Base-by-base conservation (phyloP, 352 stramenopile genomes). In the Phytophthora aleatoria region DNA sequence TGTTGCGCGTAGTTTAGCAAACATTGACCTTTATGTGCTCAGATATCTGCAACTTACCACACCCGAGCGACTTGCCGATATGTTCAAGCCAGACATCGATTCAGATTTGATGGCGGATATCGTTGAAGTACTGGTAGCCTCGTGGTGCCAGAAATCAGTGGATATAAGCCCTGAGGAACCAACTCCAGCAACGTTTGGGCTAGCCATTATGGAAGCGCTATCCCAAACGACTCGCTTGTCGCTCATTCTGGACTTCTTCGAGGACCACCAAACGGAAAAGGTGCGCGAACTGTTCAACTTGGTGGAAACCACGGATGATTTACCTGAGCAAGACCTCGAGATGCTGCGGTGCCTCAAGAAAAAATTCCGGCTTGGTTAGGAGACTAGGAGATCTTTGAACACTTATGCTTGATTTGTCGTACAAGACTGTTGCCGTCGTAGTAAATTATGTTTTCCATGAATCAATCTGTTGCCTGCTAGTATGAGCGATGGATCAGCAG, bases 11-110 rank as follows among this genome's bases (percentile, higher is more conserved):
- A 27, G 12, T 50, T 28, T 20, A n/a, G 27, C 30, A 35, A 24
- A 2, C 16, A 20, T 62, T 42, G 20, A 49, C 33, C n/a, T 42
- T 62, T 15, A 41, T 54, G 20, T 58, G 16, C 16, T 43, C 26
- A 90, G 83, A 15, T 92, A 94, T 69, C 51, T 95, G n/a, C 47
- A 71, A 42, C 24, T 89, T 48, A 88, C 82, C 15, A 89, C 78
- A 7, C 55, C 79, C 0, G 50, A 72, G 24, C 63, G 70, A 5
- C 67, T 95, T 10, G 62, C 44, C 1, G 58, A 71, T 13, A 63
- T 95, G 13, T 95, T 94, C 58, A 83, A 75, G 45, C 24, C 64
- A 10, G 87, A 94, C 30, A 79, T 95, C 26, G 85, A 94, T 45
- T 74, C 84, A 0, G 85, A 95, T 42, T 58, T 94, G 35, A 67